Evolutionary conservation across 495 filamentous ascomycete genomes (phyloP).

Genomic region (Trichocladium uniseriatum): DNA sequence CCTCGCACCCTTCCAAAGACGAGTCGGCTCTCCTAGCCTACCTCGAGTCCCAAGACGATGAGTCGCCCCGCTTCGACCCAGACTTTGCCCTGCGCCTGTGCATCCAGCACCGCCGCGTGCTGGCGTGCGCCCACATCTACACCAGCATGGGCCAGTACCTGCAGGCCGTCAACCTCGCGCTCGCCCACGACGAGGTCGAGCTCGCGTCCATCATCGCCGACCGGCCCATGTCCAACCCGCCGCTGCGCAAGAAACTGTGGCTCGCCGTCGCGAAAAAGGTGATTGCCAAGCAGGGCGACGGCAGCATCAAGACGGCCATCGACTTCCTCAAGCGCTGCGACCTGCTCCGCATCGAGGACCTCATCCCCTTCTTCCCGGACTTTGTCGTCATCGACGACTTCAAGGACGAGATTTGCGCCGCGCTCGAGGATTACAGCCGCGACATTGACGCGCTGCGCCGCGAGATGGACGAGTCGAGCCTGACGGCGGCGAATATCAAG

Average conservation of each 20-base stretch:
- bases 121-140: slow-evolving; percentile 93
- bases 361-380: slow-evolving; percentile 97
- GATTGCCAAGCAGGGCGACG: slow-evolving; percentile 65
- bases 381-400: slow-evolving; percentile 99
- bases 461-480: slow-evolving; percentile 90
- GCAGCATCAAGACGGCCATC: slow-evolving; percentile 88
- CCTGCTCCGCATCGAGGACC: slow-evolving; percentile 84
- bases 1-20: slow-evolving; percentile 69
- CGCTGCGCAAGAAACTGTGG: slow-evolving; percentile 91
- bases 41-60: slow-evolving; percentile 61
- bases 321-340: slow-evolving; percentile 89
- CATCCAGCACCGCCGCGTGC: slow-evolving; percentile 84
- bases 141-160: slow-evolving; percentile 87
- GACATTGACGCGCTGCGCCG: slow-evolving; percentile 82
- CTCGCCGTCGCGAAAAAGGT: slow-evolving; percentile 88
- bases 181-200: slow-evolving; percentile 80
- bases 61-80: slow-evolving; percentile 69
- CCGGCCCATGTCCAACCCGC: slow-evolving; percentile 61
- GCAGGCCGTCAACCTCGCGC: slow-evolving; percentile 82
- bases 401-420: slow-evolving; percentile 93
- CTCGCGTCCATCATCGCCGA: slow-evolving; percentile 88
- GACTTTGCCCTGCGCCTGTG: slow-evolving; percentile 95
- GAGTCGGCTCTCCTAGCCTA: slow-evolving; percentile 81
- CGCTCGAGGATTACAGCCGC: slow-evolving; percentile 82
- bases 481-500: slow-evolving; percentile 82